Conservation (phyloP, 257 asterid species). For the Verbascum thapsus region DNA sequence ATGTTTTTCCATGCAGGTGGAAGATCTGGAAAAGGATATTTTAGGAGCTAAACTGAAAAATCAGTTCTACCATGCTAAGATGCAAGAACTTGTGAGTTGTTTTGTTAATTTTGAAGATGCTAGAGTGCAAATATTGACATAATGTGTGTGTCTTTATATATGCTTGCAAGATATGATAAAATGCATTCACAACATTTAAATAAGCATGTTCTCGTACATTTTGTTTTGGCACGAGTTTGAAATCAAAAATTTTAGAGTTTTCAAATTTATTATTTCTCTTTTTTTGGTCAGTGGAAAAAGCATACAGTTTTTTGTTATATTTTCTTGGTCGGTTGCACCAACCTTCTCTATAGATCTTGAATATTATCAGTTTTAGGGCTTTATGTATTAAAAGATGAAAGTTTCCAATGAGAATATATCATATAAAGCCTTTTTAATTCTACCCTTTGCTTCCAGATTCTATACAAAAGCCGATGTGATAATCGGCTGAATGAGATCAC, state of each 20-base stretch:
- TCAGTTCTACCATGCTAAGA: slow-evolving; percentile 84
- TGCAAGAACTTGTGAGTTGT: slow-evolving; percentile 95
- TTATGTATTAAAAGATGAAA: background rate
- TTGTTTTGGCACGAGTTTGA: slow-evolving; percentile 5
- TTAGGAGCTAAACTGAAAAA: slow-evolving; percentile 80
- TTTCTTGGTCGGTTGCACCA: slow-evolving; percentile 13
- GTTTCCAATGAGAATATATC: slow-evolving; percentile 15
- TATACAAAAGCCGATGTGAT: slow-evolving; percentile 94
- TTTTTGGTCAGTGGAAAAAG: slow-evolving; percentile 5
- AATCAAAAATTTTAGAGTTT: slow-evolving; percentile 8
- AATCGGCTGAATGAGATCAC: slow-evolving; percentile 89
- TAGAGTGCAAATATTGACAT: slow-evolving; percentile 13
- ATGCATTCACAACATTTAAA: background rate
- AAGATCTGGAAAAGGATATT: slow-evolving; percentile 94
- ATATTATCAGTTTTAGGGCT: background rate
- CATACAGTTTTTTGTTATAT: slow-evolving; percentile 13
- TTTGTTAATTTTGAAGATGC: slow-evolving; percentile 24
- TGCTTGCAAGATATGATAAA: slow-evolving; percentile 11
- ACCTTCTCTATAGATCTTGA: background rate
- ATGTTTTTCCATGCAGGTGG: slow-evolving; percentile 60
- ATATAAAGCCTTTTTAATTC: slow-evolving; percentile 23
- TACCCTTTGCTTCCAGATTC: slow-evolving; percentile 57
- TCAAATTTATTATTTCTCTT: slow-evolving; percentile 3
- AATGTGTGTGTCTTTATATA: slow-evolving; percentile 4
- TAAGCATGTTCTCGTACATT: slow-evolving; percentile 14